These are phyloP conservation scores for Nothophaeocryptopus gaeumannii DNA, from an alignment of 2,329 filamentous ascomycete species.

Conservation along the genomic window DNA sequence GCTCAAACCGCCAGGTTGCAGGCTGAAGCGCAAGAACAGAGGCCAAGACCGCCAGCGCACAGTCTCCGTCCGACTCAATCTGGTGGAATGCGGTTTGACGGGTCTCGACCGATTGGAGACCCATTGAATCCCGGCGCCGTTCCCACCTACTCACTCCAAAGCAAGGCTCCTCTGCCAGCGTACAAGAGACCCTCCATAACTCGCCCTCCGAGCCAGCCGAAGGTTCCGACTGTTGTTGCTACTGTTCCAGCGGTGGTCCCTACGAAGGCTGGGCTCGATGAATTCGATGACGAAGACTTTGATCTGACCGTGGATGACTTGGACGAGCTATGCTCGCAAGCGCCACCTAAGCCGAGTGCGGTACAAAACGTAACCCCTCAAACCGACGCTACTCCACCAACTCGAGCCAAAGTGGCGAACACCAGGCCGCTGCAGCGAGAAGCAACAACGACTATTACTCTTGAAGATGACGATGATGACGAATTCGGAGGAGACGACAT, in stretches of 20 bases:
- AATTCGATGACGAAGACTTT: slow-evolving; percentile 46
- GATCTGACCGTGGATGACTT: slow-evolving; percentile 57
- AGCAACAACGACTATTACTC: slow-evolving; percentile 3
- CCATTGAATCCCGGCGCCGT: slow-evolving; percentile 21
- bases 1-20: slow-evolving; percentile 1
- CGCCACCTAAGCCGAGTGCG: slow-evolving; percentile 12
- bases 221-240: slow-evolving; percentile 11
- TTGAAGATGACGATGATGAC: slow-evolving; percentile 52
- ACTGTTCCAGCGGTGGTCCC: slow-evolving; percentile 6
- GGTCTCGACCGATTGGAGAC: slow-evolving; percentile 15
- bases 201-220: slow-evolving; percentile 21
- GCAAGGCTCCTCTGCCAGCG: slow-evolving; percentile 33
- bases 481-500: slow-evolving; percentile 68
- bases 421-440: not conserved
- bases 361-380: no score
- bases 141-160: slow-evolving; percentile 31
- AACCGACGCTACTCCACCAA: no score
- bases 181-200: slow-evolving; percentile 34
- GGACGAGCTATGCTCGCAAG: slow-evolving; percentile 53
- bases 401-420: no score
- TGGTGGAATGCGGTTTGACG: slow-evolving; percentile 17
- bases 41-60: slow-evolving; percentile 11
- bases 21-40: not conserved
- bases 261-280: slow-evolving; percentile 36
- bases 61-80: slow-evolving; percentile 16